Base-by-base conservation (phyloP, 2,329 filamentous ascomycete species). In the Cadophora luteo-olivacea region DNA sequence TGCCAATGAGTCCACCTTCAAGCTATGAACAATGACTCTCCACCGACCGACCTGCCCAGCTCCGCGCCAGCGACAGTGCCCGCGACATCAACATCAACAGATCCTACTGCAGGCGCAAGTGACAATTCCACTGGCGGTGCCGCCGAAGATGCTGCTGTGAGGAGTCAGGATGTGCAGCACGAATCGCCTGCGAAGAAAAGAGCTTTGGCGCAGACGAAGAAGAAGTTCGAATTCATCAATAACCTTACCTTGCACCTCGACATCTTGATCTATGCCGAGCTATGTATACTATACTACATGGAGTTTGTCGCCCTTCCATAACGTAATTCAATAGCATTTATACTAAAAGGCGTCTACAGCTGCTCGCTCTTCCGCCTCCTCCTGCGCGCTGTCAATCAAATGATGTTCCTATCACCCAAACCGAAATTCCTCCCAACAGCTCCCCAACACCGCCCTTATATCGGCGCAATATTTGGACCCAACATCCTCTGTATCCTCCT, bases 261-360 rank as follows among this genome's bases (percentile, higher is more conserved):
- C 80, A 84, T 86, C 74, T 75, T 91, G 57, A 85, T 90, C 61
- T 89, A 89, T 77, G 86, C 85, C 51, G 88, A 91, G 80, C 81
- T 91, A 67, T 89, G 87, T 75, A 83, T 85, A 54, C 74, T 91
- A 73, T 92, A 92, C 77, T 91, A 91, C 77, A 88, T 91, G 85
- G 89, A 92, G 89, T 91, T 82, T 66, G 85, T 77, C n/a, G 52
- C 12, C 38, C 14, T n/a, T 2, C 16, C 29, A 11, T 11, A 16
- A 11, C 32, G 0, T 25, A 36, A 12, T 36, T 14, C 49, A 49
- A 38, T 61, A 45, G 22, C n/a, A 38, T 12, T 16, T 48, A 41
- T 64, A 11, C 69, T 72, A 69, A 73, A 36, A 32, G 3, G 36
- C 4, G 49, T 49, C 41, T 41, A 38, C 71, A 91, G 89, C 76